These are phyloP conservation scores for Clavispora santaluciae DNA, from an alignment of 805 yeast genomes.

Conservation along the genomic window DNA sequence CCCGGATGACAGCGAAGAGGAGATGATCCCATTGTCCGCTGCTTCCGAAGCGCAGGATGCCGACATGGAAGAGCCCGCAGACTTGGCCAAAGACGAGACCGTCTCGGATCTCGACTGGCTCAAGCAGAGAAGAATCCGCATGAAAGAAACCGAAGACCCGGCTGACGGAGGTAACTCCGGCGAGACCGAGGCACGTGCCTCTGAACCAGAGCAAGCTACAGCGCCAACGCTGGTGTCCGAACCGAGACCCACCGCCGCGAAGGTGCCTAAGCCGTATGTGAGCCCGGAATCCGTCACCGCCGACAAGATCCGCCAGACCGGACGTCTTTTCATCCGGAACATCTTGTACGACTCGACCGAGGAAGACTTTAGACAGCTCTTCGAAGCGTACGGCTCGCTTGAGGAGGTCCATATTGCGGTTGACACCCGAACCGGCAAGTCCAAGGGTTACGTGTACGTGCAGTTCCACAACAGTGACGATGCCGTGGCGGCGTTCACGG, in stretches of 20 bases:
- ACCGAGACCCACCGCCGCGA: too few relatives aligned
- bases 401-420: slow-evolving; percentile 91
- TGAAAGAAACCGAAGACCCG: slow-evolving; percentile 35
- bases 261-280: slow-evolving; percentile 14
- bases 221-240: too few relatives aligned
- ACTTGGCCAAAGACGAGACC: slow-evolving; percentile 42
- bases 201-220: neutral
- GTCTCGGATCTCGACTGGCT: slow-evolving; percentile 87
- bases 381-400: slow-evolving; percentile 61
- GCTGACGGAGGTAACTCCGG: slow-evolving; percentile 7
- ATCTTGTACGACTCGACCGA: slow-evolving; percentile 76
- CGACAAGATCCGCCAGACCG: slow-evolving; percentile 57
- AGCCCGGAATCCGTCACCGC: slow-evolving; percentile 45
- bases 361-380: slow-evolving; percentile 65
- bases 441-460: slow-evolving; percentile 90
- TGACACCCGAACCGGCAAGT: slow-evolving; percentile 82
- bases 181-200: slow-evolving; percentile 4
- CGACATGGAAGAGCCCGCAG: slow-evolving; percentile 7
- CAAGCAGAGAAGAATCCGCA: slow-evolving; percentile 66
- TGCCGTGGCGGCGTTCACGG: slow-evolving; percentile 71
- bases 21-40: slow-evolving; percentile 40
- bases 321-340: slow-evolving; percentile 84
- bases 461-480: slow-evolving; percentile 62
- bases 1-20: slow-evolving; percentile 40
- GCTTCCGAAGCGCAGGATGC: slow-evolving; percentile 16